Conservation (phyloP, 2,329 filamentous ascomycete genomes). For the Penicillium sp. region DNA sequence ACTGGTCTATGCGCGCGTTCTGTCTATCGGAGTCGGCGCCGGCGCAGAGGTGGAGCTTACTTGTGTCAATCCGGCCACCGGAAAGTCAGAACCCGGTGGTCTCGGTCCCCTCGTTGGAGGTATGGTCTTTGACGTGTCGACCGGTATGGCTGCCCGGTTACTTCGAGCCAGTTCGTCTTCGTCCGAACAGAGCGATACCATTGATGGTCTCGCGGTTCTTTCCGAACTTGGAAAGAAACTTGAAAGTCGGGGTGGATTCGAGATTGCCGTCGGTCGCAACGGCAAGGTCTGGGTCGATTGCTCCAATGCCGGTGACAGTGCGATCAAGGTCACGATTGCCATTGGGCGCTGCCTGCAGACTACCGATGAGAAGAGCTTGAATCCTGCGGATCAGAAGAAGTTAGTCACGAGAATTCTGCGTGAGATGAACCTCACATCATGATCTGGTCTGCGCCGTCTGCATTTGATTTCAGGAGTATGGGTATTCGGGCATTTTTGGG, state of each 20-base stretch:
- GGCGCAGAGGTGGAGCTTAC: constrained; percentile 89
- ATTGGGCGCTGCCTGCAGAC: constrained; percentile 78
- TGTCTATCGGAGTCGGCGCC: constrained; percentile 73
- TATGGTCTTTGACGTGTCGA: constrained; percentile 80
- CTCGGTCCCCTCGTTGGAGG: constrained; percentile 81
- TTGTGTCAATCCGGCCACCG: constrained; percentile 82
- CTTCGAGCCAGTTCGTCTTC: constrained; percentile 47
- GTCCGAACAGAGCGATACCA: constrained; percentile 42
- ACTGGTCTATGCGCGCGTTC: constrained; percentile 85
- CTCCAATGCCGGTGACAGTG: constrained; percentile 55
- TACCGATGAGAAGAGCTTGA: constrained; percentile 65
- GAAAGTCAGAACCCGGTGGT: constrained; percentile 84
- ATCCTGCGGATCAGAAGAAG: constrained; percentile 48
- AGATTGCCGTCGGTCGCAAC: constrained; percentile 91
- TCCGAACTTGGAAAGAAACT: constrained; percentile 81
- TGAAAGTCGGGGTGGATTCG: constrained; percentile 64
- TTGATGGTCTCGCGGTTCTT: constrained; percentile 70
- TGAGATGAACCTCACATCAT: constrained; percentile 42
- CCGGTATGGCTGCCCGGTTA: constrained; percentile 79
- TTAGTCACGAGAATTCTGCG: constrained; percentile 46
- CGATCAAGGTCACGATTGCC: constrained; percentile 67
- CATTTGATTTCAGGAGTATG: constrained; percentile 10
- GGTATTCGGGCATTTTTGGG: constrained; percentile 7
- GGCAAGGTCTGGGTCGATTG: constrained; percentile 91
- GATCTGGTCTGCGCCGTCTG: constrained; percentile 8